Conservation (phyloP, 495 filamentous ascomycete genomes). For the Jackrogersella multiformis region DNA sequence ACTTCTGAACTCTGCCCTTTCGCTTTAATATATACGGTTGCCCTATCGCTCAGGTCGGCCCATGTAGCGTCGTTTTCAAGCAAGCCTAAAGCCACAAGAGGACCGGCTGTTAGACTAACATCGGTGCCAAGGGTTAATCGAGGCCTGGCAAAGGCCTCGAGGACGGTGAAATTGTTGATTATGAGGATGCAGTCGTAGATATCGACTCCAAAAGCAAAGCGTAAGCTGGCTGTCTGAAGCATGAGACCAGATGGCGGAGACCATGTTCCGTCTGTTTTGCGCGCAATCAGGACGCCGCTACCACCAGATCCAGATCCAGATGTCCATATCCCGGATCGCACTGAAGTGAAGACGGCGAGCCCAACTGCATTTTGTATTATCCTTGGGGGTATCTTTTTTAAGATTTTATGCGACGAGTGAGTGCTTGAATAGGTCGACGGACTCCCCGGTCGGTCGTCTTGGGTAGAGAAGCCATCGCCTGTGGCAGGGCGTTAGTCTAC, state of each 20-base stretch:
- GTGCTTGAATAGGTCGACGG: slow-evolving; percentile 45
- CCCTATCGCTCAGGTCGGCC: slow-evolving; percentile 66
- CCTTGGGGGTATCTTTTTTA: slow-evolving; percentile 84
- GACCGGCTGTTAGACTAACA: slow-evolving; percentile 78
- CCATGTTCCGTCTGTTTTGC: slow-evolving; percentile 85
- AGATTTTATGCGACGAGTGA: slow-evolving; percentile 55
- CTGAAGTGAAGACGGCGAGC: slow-evolving; percentile 89
- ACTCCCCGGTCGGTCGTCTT: slow-evolving; percentile 48
- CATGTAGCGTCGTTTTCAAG: slow-evolving; percentile 77
- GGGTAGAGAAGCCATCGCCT: slow-evolving; percentile 60
- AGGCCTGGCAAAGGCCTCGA: slow-evolving; percentile 81
- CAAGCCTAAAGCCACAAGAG: slow-evolving; percentile 76
- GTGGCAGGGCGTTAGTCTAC: slow-evolving; percentile 18
- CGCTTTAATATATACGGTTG: slow-evolving; percentile 90
- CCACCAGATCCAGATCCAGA: slow-evolving; percentile 89
- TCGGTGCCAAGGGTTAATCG: slow-evolving; percentile 82
- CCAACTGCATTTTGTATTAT: slow-evolving; percentile 88
- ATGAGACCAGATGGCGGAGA: slow-evolving; percentile 88
- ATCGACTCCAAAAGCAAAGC: slow-evolving; percentile 90
- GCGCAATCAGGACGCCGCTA: slow-evolving; percentile 81
- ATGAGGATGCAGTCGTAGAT: slow-evolving; percentile 94
- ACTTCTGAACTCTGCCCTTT: slow-evolving; percentile 85
- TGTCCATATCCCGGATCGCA: slow-evolving; percentile 91
- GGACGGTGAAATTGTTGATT: slow-evolving; percentile 82
- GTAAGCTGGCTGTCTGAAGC: slow-evolving; percentile 84